phyloP scores from a whole-genome alignment of 1,139 yeast species.

The Meyerozyma smithsonii region DNA sequence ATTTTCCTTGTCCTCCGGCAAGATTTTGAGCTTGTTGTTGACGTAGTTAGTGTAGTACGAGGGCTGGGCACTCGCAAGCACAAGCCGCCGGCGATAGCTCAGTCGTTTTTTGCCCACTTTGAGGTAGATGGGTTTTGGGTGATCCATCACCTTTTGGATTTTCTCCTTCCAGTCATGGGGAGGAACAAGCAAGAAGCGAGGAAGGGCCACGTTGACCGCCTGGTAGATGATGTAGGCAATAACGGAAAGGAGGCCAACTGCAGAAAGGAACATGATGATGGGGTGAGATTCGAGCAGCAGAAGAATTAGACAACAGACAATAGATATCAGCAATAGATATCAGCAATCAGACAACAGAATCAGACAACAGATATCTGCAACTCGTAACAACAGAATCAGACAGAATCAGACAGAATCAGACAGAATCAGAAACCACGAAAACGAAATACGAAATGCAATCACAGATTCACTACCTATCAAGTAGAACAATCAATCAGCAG shows the following conservation, averaged over 20 bases:
- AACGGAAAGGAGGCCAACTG: constrained; percentile 7
- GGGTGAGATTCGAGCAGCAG: too few relatives aligned
- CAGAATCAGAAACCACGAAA: too few relatives aligned
- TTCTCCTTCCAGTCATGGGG: constrained; percentile 40
- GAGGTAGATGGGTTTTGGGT: constrained; percentile 34
- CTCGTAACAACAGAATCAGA: too few relatives aligned
- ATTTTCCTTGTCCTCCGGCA: constrained; percentile 26
- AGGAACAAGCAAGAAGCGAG: constrained; percentile 41
- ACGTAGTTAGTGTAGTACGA: constrained; percentile 42
- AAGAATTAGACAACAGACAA: too few relatives aligned
- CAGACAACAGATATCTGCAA: too few relatives aligned
- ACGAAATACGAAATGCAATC: too few relatives aligned
- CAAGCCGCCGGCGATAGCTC: constrained; percentile 44
- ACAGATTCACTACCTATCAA: too few relatives aligned
- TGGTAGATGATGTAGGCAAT: constrained; percentile 14
- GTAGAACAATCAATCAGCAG: too few relatives aligned
- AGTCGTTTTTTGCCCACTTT: constrained; percentile 31
- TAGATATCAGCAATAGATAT: too few relatives aligned
- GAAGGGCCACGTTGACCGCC: constrained; percentile 22
- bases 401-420: too few relatives aligned
- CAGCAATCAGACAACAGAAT: too few relatives aligned
- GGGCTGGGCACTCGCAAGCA: constrained; percentile 47
- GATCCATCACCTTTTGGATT: constrained; percentile 28
- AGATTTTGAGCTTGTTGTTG: constrained; percentile 35
- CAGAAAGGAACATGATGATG: constrained; percentile 1